Percentiles rank a stretch among this genome's conserved stretches.
Conservation (phyloP, 75 land plant species). For the Larix kaempferi region DNA sequence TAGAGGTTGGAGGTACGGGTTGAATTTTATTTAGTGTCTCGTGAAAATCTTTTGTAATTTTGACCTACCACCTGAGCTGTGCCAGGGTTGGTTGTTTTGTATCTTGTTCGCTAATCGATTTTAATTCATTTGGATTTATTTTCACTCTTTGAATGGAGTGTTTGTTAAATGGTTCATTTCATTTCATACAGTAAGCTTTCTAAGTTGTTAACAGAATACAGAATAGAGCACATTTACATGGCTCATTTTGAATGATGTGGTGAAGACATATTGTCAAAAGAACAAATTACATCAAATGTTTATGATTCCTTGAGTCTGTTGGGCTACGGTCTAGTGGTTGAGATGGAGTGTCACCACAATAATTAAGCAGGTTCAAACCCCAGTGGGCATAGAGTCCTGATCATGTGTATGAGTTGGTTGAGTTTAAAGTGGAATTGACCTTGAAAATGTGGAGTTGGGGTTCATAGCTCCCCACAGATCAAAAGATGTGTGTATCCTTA, state of each 20-base stretch:
- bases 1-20: neutral
- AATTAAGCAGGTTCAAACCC: too few relatives aligned
- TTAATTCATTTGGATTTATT: conserved; percentile 10
- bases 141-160: neutral
- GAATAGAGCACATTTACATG: too few relatives aligned
- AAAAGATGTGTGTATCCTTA: too few relatives aligned
- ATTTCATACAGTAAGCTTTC: neutral
- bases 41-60: neutral
- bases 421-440: too few relatives aligned
- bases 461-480: too few relatives aligned
- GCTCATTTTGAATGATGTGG: too few relatives aligned
- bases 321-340: too few relatives aligned
- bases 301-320: neutral
- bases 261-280: neutral
- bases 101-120: neutral
- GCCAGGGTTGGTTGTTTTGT: neutral
- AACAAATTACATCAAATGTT: neutral
- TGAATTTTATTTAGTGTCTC: neutral
- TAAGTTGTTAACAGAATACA: neutral
- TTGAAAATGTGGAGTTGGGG: too few relatives aligned
- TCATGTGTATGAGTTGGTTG: too few relatives aligned
- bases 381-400: too few relatives aligned
- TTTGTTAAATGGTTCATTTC: neutral
- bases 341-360: too few relatives aligned
- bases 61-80: conserved; percentile 1